Conservation (phyloP, 2,329 filamentous ascomycete genomes). For the Colletotrichum incanum region DNA sequence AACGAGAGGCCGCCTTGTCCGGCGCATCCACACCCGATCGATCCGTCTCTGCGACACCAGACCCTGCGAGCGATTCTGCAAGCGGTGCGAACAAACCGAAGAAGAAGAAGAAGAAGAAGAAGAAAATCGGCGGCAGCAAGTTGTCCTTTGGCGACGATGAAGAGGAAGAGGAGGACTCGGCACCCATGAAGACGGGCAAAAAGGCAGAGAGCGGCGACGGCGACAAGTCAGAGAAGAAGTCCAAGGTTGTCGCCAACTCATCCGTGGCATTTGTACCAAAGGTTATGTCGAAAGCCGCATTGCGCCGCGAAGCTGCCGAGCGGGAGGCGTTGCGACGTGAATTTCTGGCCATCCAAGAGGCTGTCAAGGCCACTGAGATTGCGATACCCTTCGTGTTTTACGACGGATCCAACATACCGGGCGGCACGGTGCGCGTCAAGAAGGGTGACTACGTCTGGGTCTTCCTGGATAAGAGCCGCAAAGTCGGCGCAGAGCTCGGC, state of each 20-base stretch:
- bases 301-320: conserved; percentile 84
- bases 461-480: conserved; percentile 91
- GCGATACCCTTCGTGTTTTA: conserved; percentile 97
- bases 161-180: conserved; percentile 55
- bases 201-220: conserved; percentile 47
- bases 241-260: conserved; percentile 74
- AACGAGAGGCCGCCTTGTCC: conserved; percentile 74
- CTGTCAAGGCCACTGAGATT: conserved; percentile 90
- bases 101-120: conserved; percentile 66
- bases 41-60: conserved; percentile 65
- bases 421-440: conserved; percentile 87
- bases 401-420: conserved; percentile 91
- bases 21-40: conserved; percentile 64
- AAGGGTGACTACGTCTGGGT: conserved; percentile 96
- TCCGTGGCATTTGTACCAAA: conserved; percentile 79
- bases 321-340: conserved; percentile 86
- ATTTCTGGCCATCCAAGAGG: conserved; percentile 86
- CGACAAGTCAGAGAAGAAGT: conserved; percentile 49
- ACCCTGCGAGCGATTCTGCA: conserved; percentile 54
- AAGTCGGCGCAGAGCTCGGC: conserved; percentile 87
- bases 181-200: conserved; percentile 32
- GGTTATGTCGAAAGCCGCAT: conserved; percentile 77
- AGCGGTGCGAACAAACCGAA: conserved; percentile 53
- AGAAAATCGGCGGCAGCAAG: conserved; percentile 60
- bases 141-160: conserved; percentile 81